Evolutionary conservation across 257 asterid species (phyloP), one percentile per base, ranked within the genome.

Genomic region (Solanum pinnatisectum): DNA sequence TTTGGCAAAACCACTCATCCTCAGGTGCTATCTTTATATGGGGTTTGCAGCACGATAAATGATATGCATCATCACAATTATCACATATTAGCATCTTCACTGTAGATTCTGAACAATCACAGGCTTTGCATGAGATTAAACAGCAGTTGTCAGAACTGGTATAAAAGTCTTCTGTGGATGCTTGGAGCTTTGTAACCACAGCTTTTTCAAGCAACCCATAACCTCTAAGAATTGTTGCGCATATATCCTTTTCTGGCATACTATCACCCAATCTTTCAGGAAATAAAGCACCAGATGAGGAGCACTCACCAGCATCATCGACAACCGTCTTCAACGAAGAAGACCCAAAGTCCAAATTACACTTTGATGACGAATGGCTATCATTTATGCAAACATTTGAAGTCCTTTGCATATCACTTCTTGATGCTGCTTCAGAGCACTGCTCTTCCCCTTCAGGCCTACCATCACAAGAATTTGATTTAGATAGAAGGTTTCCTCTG

Each of bases 1-100:
- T 92, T 85, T 89, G 84, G 82, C 99, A 97, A 87, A 93, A 91
- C 98, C 98, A 96, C 90, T 97, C 98, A 32, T 92, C 91, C 86
- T 85, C 93, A 33, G 98, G 96, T 81, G 93, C 78, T 90, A 89
- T 90, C 90, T 88, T 89, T 78, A 93, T 84, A 74, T 87, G 91
- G 86, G 98, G 98, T 77, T 87, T 90, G 91, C 90, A 93, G 95
- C 99, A 97, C 89, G 95, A 89, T 77, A 92, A 78, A 91, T 97
- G 99, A 89, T 96, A 96, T 87, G 96, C 92, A 86, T 93, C 96
- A 73, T 93, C 93, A 81, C 99, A 97, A 70, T 88, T 92, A 92
- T 97, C 98, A 89, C 99, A 97, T 32, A 94, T 81, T 70, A 95
- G 91, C 98, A 97, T 91, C 63, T 93, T 95, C 86, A 27, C 83